Conservation (phyloP, 2,329 filamentous ascomycete species). For the Penicillium sp. region DNA sequence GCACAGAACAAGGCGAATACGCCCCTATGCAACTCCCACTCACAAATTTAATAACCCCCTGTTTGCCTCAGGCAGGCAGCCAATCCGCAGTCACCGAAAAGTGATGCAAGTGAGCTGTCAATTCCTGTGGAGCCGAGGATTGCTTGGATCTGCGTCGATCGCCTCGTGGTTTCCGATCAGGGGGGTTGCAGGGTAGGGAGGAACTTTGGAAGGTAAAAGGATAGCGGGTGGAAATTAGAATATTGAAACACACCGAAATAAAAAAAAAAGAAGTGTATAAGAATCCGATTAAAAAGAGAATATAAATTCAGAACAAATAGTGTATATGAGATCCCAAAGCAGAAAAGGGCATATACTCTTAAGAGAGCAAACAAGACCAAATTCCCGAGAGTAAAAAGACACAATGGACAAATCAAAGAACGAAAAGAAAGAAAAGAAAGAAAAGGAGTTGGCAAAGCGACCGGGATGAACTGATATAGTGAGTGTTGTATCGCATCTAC, state of each 20-base stretch:
- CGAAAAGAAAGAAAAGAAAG: slow-evolving; percentile 12
- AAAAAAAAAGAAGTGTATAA: not conserved
- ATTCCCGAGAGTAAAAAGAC: not conserved
- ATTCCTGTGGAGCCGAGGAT: slow-evolving; percentile 19
- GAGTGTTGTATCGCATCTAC: slow-evolving; percentile 11
- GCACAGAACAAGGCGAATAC: slow-evolving; percentile 1
- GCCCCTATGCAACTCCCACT: slow-evolving; percentile 7
- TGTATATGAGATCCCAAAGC: not conserved
- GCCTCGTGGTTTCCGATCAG: slow-evolving; percentile 16
- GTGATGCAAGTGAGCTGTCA: slow-evolving; percentile 25
- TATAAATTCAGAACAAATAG: not conserved
- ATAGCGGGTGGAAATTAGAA: slow-evolving; percentile 1
- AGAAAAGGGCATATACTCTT: not conserved
- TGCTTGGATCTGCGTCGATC: slow-evolving; percentile 19
- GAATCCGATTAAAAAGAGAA: not conserved
- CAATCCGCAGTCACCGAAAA: slow-evolving; percentile 19
- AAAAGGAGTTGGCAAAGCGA: slow-evolving; percentile 19
- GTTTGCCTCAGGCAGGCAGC: slow-evolving; percentile 24
- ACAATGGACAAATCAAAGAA: slow-evolving; percentile 7
- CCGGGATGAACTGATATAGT: slow-evolving; percentile 21
- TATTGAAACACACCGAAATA: not conserved
- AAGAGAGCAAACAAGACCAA: slow-evolving; percentile 7
- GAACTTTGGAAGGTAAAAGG: not conserved
- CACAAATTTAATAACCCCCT: slow-evolving; percentile 11
- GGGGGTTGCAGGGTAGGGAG: not conserved